phyloP scores from a whole-genome alignment of 352 stramenopile species.

The Phytophthora multivora region DNA sequence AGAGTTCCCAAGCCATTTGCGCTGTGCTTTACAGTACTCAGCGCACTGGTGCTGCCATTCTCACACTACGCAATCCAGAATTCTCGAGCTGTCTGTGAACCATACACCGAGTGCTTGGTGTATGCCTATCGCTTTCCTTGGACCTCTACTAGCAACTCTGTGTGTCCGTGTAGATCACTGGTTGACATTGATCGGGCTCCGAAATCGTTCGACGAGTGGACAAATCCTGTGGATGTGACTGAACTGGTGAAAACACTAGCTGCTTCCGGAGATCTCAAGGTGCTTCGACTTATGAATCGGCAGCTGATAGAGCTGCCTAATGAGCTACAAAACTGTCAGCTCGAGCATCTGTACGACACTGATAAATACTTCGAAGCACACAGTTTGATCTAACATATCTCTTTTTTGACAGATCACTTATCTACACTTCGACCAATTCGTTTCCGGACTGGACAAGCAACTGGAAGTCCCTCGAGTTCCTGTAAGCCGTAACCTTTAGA shows the following conservation, averaged over 20 bases:
- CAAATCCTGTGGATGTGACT: constrained; percentile 26
- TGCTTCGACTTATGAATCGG: constrained; percentile 50
- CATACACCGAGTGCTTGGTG: constrained; percentile 25
- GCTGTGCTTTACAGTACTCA: constrained; percentile 19
- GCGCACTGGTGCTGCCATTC: constrained; percentile 19
- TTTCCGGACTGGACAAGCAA: constrained; percentile 34
- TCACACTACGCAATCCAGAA: constrained; percentile 20
- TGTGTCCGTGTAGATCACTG: constrained; percentile 44
- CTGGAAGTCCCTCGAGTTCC: constrained; percentile 42
- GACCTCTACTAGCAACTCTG: neutral
- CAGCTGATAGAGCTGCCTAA: constrained; percentile 24
- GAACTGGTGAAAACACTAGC: constrained; percentile 30
- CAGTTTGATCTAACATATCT: neutral
- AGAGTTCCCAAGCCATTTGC: constrained; percentile 27
- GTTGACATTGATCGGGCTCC: constrained; percentile 31
- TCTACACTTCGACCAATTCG: constrained; percentile 29
- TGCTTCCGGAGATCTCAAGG: constrained; percentile 33
- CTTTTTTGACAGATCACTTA: constrained; percentile 33
- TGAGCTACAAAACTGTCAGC: constrained; percentile 33
- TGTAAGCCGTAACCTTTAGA: too few species aligned
- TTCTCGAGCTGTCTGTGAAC: constrained; percentile 12
- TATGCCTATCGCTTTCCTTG: constrained; percentile 31
- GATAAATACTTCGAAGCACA: neutral
- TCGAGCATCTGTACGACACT: constrained; percentile 45
- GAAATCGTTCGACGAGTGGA: constrained; percentile 32